phyloP scores from a whole-genome alignment of 768 basidiomycete species.

The Rhodotorula diobovata region DNA sequence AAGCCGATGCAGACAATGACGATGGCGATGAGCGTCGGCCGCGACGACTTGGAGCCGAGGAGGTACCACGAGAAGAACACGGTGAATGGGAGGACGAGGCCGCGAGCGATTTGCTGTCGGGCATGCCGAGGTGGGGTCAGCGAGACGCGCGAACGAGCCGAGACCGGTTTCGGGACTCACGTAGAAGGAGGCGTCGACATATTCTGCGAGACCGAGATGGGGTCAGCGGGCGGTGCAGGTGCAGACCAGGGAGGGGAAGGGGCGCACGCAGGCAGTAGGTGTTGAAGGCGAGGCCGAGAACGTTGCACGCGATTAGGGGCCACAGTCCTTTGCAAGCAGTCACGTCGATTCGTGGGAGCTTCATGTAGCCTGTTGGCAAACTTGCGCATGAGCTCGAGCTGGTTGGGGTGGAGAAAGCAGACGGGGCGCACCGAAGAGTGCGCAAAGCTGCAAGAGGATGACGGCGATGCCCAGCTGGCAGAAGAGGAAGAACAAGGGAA shows the following conservation, averaged over 20 bases:
- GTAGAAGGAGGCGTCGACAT: slow-evolving; percentile 90
- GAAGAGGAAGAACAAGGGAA: slow-evolving; percentile 80
- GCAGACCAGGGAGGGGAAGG: slow-evolving; percentile 25
- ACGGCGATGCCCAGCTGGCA: slow-evolving; percentile 75
- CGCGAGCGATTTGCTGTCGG: slow-evolving; percentile 75
- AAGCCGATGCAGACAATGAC: slow-evolving; percentile 83
- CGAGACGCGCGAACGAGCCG: background rate
- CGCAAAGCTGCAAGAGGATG: slow-evolving; percentile 59
- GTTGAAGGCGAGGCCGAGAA: slow-evolving; percentile 60
- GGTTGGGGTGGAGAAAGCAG: background rate
- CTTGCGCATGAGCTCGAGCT: background rate
- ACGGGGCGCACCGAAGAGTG: slow-evolving; percentile 39
- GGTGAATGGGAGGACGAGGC: slow-evolving; percentile 88
- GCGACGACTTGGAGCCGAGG: slow-evolving; percentile 69
- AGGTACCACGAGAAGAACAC: slow-evolving; percentile 77
- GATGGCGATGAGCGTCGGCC: slow-evolving; percentile 69
- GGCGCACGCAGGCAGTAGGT: slow-evolving; percentile 41
- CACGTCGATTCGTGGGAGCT: slow-evolving; percentile 63
- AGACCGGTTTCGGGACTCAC: background rate
- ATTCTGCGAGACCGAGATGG: slow-evolving; percentile 57
- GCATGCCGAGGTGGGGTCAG: background rate
- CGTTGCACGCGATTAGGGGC: slow-evolving; percentile 70
- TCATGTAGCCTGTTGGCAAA: slow-evolving; percentile 55
- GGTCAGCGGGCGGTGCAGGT: slow-evolving; percentile 55
- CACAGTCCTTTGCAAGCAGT: slow-evolving; percentile 65